These are phyloP conservation scores for Macrocybe gigantea DNA, from an alignment of 768 basidiomycete genomes.

Conservation along the genomic window DNA sequence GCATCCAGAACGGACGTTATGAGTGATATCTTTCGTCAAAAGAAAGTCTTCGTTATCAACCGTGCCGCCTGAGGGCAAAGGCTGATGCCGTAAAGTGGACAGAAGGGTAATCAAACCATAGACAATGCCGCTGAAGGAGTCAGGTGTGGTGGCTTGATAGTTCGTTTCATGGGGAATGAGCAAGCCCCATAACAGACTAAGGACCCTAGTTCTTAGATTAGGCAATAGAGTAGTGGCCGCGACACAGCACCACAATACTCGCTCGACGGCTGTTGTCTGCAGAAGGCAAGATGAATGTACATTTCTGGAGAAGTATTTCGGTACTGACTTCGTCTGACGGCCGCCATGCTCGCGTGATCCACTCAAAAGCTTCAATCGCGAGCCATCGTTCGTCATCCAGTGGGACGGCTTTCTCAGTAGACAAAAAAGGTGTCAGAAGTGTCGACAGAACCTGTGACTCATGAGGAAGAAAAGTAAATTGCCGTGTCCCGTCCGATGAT, in stretches of 20 bases:
- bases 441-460: conserved; percentile 56
- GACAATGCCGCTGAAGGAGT: conserved; percentile 44
- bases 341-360: conserved; percentile 52
- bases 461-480: conserved; percentile 38
- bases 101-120: conserved; percentile 48
- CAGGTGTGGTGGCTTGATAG: conserved; percentile 34
- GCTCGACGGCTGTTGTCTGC: conserved; percentile 44
- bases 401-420: conserved; percentile 22
- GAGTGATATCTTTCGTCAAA: conserved; percentile 36
- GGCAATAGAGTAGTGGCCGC: conserved; percentile 42
- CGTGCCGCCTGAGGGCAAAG: conserved; percentile 8
- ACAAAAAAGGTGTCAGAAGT: conserved; percentile 51
- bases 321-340: conserved; percentile 46
- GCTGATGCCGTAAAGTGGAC: conserved; percentile 25
- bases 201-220: conserved; percentile 39
- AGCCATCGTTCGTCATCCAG: conserved; percentile 48
- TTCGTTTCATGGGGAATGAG: conserved; percentile 37
- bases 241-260: conserved; percentile 68
- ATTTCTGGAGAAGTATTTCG: not conserved
- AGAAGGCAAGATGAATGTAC: conserved; percentile 1
- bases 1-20: conserved; percentile 36
- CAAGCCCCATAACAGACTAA: conserved; percentile 43
- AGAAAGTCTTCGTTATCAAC: conserved; percentile 22
- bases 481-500: conserved; percentile 16
- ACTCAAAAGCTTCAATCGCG: conserved; percentile 59